Evolutionary conservation across 345 rosid species (phyloP).

Genomic region (Laguncularia racemosa): DNA sequence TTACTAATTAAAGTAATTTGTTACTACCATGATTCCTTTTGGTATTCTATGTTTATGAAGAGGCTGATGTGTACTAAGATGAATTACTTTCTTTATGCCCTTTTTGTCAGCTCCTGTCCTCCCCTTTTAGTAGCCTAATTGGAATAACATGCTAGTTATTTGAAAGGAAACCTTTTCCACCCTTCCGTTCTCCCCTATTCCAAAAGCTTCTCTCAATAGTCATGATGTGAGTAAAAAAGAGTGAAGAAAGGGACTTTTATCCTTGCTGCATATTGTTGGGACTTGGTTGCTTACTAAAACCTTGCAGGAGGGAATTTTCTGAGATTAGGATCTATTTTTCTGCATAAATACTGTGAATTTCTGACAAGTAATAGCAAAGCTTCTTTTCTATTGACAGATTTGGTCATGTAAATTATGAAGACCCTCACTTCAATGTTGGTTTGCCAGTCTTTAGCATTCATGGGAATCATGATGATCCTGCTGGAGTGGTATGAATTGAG

Average conservation of each 20-base stretch:
- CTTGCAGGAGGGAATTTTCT: too few species aligned
- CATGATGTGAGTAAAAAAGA: too few species aligned
- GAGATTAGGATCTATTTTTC: background rate
- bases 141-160: background rate
- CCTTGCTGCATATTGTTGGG: too few species aligned
- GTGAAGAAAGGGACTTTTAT: too few species aligned
- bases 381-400: conserved; percentile 40
- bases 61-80: too few species aligned
- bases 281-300: too few species aligned
- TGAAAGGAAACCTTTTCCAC: background rate
- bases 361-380: background rate
- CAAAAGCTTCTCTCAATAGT: too few species aligned
- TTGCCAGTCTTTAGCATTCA: conserved; percentile 95
- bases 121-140: background rate
- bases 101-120: background rate
- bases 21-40: background rate
- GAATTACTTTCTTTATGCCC: too few species aligned
- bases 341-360: background rate
- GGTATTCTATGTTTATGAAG: background rate
- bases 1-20: too few species aligned
- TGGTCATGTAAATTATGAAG: conserved; percentile 98
- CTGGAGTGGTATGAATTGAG: conserved; percentile 80
- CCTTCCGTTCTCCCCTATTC: too few species aligned
- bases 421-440: conserved; percentile 96
- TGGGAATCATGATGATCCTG: conserved; percentile 99